A percentile compares a stretch with the other conserved stretches of the same genome.
These are phyloP conservation scores for Tinospora cordifolia DNA, from an alignment of 164 flowering plant genomes.

Conservation along the genomic window DNA sequence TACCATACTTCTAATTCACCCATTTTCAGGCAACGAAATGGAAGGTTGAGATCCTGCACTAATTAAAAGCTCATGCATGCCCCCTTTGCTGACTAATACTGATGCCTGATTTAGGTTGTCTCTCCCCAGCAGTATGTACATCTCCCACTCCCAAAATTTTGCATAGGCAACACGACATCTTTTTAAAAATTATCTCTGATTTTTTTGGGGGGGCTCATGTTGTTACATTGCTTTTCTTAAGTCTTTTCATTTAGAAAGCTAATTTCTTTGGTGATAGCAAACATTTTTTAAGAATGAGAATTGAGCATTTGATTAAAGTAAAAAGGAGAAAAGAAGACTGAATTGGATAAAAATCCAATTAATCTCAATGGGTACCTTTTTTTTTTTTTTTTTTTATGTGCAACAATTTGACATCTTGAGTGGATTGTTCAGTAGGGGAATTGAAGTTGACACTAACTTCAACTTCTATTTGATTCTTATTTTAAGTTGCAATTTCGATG, in stretches of 20 bases:
- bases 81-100: conserved; percentile 3
- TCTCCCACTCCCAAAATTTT: conserved; percentile 14
- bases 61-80: conserved; percentile 23
- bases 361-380: neutral
- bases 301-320: neutral
- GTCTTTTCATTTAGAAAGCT: neutral
- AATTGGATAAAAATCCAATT: neutral
- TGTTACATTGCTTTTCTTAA: neutral
- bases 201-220: neutral
- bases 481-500: neutral
- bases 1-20: neutral
- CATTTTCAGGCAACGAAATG: conserved; percentile 55
- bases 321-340: neutral
- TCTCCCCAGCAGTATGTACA: conserved; percentile 18
- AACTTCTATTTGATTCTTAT: neutral
- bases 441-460: neutral
- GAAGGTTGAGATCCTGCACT: conserved; percentile 38
- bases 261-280: neutral
- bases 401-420: neutral
- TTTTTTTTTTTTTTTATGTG: no score
- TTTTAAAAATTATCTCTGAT: neutral
- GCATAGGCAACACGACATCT: neutral
- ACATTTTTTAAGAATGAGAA: conserved; percentile 1
- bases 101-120: neutral
- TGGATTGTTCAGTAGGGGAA: neutral